Conservation (phyloP, 192 early-diverging fungal species). For the Lobosporangium transversale region DNA sequence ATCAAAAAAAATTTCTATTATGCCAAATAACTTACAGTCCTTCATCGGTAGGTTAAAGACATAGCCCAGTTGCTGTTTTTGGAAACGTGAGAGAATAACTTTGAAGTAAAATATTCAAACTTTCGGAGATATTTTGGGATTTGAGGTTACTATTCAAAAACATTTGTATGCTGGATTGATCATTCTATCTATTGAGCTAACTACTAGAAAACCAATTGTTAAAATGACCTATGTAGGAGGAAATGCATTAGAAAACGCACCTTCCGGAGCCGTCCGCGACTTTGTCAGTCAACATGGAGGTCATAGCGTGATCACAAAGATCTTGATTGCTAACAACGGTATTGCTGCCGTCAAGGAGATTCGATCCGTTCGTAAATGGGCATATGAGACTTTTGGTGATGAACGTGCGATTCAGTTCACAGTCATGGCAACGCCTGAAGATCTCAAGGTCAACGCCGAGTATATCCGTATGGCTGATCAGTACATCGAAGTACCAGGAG, state of each 20-base stretch:
- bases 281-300: slow-evolving; percentile 82
- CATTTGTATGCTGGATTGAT: too few relatives aligned
- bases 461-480: slow-evolving; percentile 99
- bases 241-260: slow-evolving; percentile 71
- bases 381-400: slow-evolving; percentile 97
- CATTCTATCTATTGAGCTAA: too few relatives aligned
- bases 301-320: slow-evolving; percentile 91
- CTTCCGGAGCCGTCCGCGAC: slow-evolving; percentile 73
- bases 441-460: slow-evolving; percentile 97
- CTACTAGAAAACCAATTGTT: too few relatives aligned
- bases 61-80: too few relatives aligned
- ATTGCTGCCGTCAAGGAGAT: slow-evolving; percentile 99
- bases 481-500: slow-evolving; percentile 98
- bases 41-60: slow-evolving; percentile 38
- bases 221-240: slow-evolving; percentile 75
- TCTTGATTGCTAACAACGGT: slow-evolving; percentile 99
- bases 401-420: slow-evolving; percentile 96
- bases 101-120: too few relatives aligned
- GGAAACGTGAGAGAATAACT: too few relatives aligned
- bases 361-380: slow-evolving; percentile 96
- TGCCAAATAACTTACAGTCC: slow-evolving; percentile 37
- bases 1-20: slow-evolving; percentile 9
- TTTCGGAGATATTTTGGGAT: not conserved
- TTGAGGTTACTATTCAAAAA: too few relatives aligned
- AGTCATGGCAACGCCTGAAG: slow-evolving; percentile 98